Evolutionary conservation across 208 protist genomes (phyloP).

Genomic region (Trypanosoma vivax): DNA sequence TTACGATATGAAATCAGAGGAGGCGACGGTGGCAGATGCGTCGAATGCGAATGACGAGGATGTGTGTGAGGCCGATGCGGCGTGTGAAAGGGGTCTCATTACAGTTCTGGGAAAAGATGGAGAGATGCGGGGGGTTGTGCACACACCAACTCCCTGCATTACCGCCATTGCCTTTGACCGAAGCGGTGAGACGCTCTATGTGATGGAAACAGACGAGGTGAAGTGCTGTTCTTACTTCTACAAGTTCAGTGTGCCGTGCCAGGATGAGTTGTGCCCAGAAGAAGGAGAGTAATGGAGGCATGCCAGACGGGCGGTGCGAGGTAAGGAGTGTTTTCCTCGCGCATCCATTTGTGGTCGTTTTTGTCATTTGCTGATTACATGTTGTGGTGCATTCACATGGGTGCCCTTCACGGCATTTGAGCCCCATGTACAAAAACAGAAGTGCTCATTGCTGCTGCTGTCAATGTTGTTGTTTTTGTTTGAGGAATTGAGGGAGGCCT

Average conservation of each 20-base stretch:
- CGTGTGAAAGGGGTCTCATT: slow-evolving; percentile 26
- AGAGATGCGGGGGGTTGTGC: slow-evolving; percentile 27
- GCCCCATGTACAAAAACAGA: no score
- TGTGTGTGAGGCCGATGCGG: background rate
- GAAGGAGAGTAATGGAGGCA: background rate
- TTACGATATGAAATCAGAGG: slow-evolving; percentile 30
- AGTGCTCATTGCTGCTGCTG: no score
- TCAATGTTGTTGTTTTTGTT: no score
- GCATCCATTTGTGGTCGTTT: no score
- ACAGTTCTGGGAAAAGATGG: slow-evolving; percentile 37
- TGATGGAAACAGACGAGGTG: slow-evolving; percentile 31
- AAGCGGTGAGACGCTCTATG: slow-evolving; percentile 30
- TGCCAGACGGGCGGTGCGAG: no score
- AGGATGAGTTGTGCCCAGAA: no score
- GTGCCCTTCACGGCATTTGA: no score
- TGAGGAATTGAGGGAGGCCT: no score
- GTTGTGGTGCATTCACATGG: no score
- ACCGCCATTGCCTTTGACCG: slow-evolving; percentile 30
- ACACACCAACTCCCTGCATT: slow-evolving; percentile 34
- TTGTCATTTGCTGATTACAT: no score
- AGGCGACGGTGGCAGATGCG: slow-evolving; percentile 8
- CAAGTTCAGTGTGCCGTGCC: slow-evolving; percentile 8
- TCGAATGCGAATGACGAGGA: background rate
- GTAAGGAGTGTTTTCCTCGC: no score
- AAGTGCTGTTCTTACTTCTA: slow-evolving; percentile 35